Conservation (phyloP, 2,329 filamentous ascomycete genomes). For the Akanthomyces uredinophilus region DNA sequence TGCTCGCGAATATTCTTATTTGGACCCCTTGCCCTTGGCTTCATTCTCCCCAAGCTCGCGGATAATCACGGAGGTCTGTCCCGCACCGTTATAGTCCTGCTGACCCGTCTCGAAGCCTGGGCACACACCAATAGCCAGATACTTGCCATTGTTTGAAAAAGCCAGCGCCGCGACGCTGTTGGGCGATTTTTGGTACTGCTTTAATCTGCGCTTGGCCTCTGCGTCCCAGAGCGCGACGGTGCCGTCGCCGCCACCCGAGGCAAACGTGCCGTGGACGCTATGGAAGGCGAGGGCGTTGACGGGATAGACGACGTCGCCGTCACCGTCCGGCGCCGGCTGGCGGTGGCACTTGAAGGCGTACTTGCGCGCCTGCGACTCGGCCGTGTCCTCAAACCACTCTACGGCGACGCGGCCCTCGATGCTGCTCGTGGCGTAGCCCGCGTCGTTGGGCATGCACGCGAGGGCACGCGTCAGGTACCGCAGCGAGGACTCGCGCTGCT, state of each 20-base stretch:
- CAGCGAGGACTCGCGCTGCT: slow-evolving; percentile 85
- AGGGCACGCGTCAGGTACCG: slow-evolving; percentile 95
- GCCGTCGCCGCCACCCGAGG: slow-evolving; percentile 82
- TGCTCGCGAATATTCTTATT: slow-evolving; percentile 35
- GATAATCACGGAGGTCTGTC: slow-evolving; percentile 71
- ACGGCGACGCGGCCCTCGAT: slow-evolving; percentile 96
- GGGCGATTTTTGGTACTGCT: slow-evolving; percentile 80
- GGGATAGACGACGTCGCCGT: slow-evolving; percentile 78
- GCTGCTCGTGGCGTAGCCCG: slow-evolving; percentile 83
- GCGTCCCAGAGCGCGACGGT: slow-evolving; percentile 93
- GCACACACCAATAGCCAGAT: slow-evolving; percentile 74
- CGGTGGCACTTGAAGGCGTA: slow-evolving; percentile 99
- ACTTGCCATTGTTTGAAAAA: slow-evolving; percentile 73
- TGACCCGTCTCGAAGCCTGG: slow-evolving; percentile 85
- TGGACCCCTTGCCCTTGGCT: slow-evolving; percentile 76
- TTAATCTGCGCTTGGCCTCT: slow-evolving; percentile 80
- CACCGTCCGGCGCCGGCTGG: slow-evolving; percentile 59
- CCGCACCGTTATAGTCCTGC: slow-evolving; percentile 69
- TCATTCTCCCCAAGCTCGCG: slow-evolving; percentile 82
- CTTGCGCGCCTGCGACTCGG: slow-evolving; percentile 83
- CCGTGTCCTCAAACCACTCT: slow-evolving; percentile 92
- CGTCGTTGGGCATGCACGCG: slow-evolving; percentile 93
- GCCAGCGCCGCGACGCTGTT: slow-evolving; percentile 71
- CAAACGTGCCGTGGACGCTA: slow-evolving; percentile 76
- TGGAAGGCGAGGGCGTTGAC: slow-evolving; percentile 90